phyloP scores from a whole-genome alignment of 306 rosid genomes.

The cucumber (Cucumis sativus) region DNA sequence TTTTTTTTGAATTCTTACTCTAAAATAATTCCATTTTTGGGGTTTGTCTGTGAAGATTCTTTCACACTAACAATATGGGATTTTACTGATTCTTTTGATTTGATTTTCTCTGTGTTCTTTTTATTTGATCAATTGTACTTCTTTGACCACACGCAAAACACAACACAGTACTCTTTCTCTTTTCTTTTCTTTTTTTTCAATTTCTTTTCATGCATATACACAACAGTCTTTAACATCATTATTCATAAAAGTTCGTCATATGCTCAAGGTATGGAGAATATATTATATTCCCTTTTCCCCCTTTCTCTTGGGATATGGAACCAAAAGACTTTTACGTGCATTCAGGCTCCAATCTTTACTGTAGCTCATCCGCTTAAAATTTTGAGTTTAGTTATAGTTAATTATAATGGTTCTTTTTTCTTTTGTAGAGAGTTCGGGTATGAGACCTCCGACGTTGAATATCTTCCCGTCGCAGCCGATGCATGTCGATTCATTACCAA shows the following conservation, averaged over 20 bases:
- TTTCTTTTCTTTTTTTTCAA: neutral
- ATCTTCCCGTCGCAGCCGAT: constrained; percentile 97
- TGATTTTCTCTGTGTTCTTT: neutral
- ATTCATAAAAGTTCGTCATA: constrained; percentile 12
- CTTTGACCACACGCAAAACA: neutral
- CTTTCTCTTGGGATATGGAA: constrained; percentile 9
- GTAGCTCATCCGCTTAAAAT: neutral
- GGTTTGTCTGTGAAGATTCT: neutral
- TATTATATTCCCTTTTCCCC: neutral
- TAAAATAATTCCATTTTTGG: neutral
- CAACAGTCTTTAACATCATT: neutral
- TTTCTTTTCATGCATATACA: neutral
- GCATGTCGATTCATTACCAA: constrained; percentile 65
- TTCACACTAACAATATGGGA: constrained; percentile 2
- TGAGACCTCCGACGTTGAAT: constrained; percentile 92
- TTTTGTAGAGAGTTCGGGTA: constrained; percentile 27
- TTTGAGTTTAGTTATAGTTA: neutral
- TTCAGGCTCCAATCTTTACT: neutral
- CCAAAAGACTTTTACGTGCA: neutral
- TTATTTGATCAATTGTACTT: neutral
- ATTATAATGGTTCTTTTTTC: too few species aligned
- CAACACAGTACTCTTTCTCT: neutral
- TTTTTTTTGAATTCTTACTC: neutral
- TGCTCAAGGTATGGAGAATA: constrained; percentile 23
- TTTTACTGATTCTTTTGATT: neutral